Evolutionary conservation across 1,284 basidiomycete genomes (phyloP).

Genomic region (Apiotrichum mycotoxinovorans): DNA sequence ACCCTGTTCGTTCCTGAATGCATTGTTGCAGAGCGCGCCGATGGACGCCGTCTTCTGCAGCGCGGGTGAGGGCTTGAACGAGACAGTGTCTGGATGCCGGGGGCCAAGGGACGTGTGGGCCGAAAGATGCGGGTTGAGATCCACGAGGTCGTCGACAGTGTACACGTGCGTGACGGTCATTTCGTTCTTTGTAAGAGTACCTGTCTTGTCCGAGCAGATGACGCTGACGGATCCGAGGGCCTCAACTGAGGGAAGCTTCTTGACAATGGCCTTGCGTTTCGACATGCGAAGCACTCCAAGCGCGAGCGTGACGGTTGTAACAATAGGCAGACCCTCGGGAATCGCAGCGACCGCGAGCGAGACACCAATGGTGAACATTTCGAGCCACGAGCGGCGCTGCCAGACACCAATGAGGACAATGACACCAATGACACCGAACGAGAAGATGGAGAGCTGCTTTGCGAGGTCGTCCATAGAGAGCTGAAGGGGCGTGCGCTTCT

Average conservation of each 20-base stretch:
- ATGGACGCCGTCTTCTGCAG: constrained; percentile 68
- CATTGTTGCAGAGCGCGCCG: constrained; percentile 57
- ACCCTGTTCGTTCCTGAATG: constrained; percentile 66
- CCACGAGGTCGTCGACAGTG: constrained; percentile 73
- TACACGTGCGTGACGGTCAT: constrained; percentile 90
- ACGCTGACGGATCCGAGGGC: constrained; percentile 90
- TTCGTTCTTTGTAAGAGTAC: constrained; percentile 93
- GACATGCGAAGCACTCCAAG: constrained; percentile 92
- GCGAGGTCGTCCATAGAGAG: constrained; percentile 95
- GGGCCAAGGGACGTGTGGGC: constrained; percentile 54
- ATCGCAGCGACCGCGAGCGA: constrained; percentile 96
- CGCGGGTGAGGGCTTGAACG: constrained; percentile 46
- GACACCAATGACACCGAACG: constrained; percentile 86
- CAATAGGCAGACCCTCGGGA: constrained; percentile 93
- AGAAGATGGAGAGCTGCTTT: constrained; percentile 81
- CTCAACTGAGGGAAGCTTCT: constrained; percentile 93
- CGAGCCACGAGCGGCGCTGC: constrained; percentile 85
- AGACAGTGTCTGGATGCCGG: constrained; percentile 56
- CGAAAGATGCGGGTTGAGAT: constrained; percentile 58
- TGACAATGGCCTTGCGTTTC: constrained; percentile 90
- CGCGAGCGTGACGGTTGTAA: constrained; percentile 94
- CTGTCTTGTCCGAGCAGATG: constrained; percentile 96
- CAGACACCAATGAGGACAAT: constrained; percentile 87
- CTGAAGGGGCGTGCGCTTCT: constrained; percentile 89
- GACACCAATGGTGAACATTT: constrained; percentile 99